Conservation (phyloP, 495 filamentous ascomycete genomes). For the Penicillium robsamsonii region DNA sequence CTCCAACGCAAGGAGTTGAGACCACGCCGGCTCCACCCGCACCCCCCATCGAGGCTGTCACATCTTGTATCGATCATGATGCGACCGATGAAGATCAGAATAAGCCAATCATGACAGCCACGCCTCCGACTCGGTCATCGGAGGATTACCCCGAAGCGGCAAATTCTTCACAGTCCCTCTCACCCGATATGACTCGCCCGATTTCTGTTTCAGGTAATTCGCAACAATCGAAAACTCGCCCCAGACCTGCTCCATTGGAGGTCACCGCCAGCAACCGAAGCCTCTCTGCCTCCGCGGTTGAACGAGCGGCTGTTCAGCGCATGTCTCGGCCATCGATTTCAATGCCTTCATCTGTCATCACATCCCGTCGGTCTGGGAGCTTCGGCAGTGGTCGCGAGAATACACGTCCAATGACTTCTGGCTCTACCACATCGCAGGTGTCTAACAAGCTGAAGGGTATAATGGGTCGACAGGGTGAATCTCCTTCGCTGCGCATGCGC, state of each 20-base stretch:
- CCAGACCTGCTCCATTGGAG: conserved; percentile 29
- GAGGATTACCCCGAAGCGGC: conserved; percentile 13
- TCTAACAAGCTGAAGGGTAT: conserved; percentile 55
- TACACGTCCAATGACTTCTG: conserved; percentile 53
- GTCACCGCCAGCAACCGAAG: conserved; percentile 25
- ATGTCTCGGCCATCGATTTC: conserved; percentile 40
- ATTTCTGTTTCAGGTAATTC: conserved; percentile 38
- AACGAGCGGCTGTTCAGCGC: conserved; percentile 54
- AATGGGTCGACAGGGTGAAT: conserved; percentile 45
- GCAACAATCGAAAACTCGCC: conserved; percentile 28
- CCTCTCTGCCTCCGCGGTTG: conserved; percentile 25
- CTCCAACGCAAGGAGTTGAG: conserved; percentile 34
- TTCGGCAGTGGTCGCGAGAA: conserved; percentile 45
- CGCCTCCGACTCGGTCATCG: conserved; percentile 3
- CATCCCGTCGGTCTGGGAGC: conserved; percentile 40
- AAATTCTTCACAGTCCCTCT: conserved; percentile 4
- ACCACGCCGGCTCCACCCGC: conserved; percentile 25
- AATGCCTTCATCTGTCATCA: conserved; percentile 29
- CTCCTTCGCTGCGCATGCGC: conserved; percentile 39
- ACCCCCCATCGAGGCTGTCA: conserved; percentile 28
- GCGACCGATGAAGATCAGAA: conserved; percentile 23
- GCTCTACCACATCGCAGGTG: conserved; percentile 52
- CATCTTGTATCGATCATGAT: conserved; percentile 19
- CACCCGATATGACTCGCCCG: conserved; percentile 20
- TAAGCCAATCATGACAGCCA: conserved; percentile 18